Evolutionary conservation across 192 early-diverging fungal genomes (phyloP).

Genomic region (Entophlyctis luteolus): DNA sequence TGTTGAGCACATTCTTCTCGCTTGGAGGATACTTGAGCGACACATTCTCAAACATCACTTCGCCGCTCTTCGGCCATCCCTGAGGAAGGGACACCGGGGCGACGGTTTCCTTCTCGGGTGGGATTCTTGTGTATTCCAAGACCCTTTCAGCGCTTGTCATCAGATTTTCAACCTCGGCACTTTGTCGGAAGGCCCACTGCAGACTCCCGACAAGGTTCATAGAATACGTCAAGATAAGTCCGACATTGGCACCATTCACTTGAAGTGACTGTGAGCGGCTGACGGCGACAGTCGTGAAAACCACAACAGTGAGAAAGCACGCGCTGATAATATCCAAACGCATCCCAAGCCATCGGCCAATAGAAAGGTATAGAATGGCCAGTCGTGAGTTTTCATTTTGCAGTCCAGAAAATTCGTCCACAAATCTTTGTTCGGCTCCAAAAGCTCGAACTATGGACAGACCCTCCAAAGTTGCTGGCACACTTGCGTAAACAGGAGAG

Average conservation of each 20-base stretch:
- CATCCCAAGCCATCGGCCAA: conserved; percentile 51
- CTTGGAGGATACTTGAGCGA: conserved; percentile 53
- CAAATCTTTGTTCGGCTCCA: conserved; percentile 54
- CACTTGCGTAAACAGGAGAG: conserved; percentile 57
- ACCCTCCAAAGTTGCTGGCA: conserved; percentile 68
- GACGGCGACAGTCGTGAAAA: conserved; percentile 46
- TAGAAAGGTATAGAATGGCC: conserved; percentile 39
- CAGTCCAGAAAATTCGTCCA: conserved; percentile 44
- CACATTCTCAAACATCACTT: conserved; percentile 55
- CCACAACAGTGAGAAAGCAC: conserved; percentile 42
- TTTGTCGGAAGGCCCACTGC: conserved; percentile 44
- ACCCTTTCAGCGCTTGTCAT: conserved; percentile 65
- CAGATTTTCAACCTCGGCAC: conserved; percentile 47
- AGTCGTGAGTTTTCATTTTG: conserved; percentile 60
- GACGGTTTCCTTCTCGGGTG: conserved; percentile 24
- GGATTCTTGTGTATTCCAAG: conserved; percentile 51
- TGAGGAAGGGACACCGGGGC: not conserved
- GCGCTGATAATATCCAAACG: conserved; percentile 50
- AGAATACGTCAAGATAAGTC: conserved; percentile 46
- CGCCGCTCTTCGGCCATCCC: conserved; percentile 59
- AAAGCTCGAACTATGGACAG: conserved; percentile 66
- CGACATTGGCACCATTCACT: conserved; percentile 43
- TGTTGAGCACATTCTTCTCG: conserved; percentile 47
- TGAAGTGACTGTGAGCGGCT: conserved; percentile 15
- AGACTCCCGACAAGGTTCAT: conserved; percentile 51